A percentile compares a stretch with the other conserved stretches of the same genome.
Conservation (phyloP, 257 asterid species). For the Rauvolfia tetraphylla region DNA sequence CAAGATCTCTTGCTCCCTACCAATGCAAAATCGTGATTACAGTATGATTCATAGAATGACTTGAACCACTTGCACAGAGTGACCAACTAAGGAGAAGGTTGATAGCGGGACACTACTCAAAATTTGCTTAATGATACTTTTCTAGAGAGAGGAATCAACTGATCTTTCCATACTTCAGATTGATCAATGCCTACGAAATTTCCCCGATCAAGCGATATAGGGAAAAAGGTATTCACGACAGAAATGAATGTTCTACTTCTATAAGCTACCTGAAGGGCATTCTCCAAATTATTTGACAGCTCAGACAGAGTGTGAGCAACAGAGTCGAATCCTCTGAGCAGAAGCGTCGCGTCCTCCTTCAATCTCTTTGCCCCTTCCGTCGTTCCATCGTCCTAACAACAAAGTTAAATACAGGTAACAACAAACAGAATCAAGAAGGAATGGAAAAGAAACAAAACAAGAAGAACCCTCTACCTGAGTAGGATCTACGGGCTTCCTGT, state of each 20-base stretch:
- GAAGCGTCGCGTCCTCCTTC: slow-evolving; percentile 45
- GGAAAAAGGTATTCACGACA: background rate
- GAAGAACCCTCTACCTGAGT: slow-evolving; percentile 23
- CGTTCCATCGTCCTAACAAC: slow-evolving; percentile 39
- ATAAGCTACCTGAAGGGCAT: slow-evolving; percentile 68
- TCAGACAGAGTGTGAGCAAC: slow-evolving; percentile 72
- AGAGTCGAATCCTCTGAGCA: slow-evolving; percentile 52
- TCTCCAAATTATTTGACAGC: slow-evolving; percentile 65
- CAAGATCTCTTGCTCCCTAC: slow-evolving; percentile 78
- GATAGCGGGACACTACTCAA: no score
- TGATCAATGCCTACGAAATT: background rate
- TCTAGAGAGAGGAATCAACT: no score
- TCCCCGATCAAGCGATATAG: background rate
- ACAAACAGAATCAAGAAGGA: slow-evolving; percentile 8
- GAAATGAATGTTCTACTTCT: no score
- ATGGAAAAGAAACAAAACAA: background rate
- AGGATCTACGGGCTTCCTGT: slow-evolving; percentile 36
- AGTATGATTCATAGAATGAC: background rate
- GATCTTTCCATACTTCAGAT: background rate
- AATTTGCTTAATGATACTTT: no score
- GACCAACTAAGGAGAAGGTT: background rate
- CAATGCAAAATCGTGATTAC: background rate
- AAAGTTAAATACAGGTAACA: background rate
- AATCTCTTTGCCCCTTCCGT: slow-evolving; percentile 33
- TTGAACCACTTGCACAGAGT: background rate